A percentile compares a stretch with the other conserved stretches of the same genome.
Evolutionary conservation across 1,139 yeast species (phyloP).

Genomic region (Chernovozyma sophiae-reginae): DNA sequence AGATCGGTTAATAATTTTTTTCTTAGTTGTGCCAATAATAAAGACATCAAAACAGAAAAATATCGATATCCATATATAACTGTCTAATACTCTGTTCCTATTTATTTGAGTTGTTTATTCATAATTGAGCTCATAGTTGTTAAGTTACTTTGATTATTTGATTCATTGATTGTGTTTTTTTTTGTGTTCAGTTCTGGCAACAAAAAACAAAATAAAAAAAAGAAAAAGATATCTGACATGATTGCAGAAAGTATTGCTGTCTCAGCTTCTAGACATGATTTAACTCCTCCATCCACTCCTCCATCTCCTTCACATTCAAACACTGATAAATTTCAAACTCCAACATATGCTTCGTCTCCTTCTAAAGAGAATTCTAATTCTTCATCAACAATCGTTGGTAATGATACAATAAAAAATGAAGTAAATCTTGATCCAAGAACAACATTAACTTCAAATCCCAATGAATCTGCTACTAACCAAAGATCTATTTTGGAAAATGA

Average conservation of each 20-base stretch:
- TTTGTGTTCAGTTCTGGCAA: too few relatives aligned
- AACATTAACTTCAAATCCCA: neutral
- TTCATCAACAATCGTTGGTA: neutral
- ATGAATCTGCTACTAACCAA: conserved; percentile 1
- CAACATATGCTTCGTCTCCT: neutral
- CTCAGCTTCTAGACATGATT: conserved; percentile 2
- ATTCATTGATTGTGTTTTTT: too few relatives aligned
- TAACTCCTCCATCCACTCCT: conserved; percentile 7
- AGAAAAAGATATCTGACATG: too few relatives aligned
- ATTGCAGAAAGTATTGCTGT: neutral
- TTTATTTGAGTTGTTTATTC: too few relatives aligned
- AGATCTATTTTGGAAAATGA: conserved; percentile 3
- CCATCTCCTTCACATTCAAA: conserved; percentile 6
- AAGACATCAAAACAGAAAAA: too few relatives aligned
- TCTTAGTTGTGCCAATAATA: too few relatives aligned
- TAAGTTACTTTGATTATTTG: too few relatives aligned
- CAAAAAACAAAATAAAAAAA: too few relatives aligned
- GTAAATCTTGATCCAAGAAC: neutral
- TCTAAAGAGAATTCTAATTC: neutral
- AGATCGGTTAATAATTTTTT: too few relatives aligned
- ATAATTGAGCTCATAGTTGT: too few relatives aligned
- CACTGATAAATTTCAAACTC: conserved; percentile 2
- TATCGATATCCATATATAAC: too few relatives aligned
- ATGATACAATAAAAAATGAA: conserved; percentile 1
- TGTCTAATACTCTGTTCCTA: too few relatives aligned